A percentile compares a stretch with the other conserved stretches of the same genome.
Evolutionary conservation across 306 rosid genomes (phyloP).

Genomic region (Castanospermum australe): DNA sequence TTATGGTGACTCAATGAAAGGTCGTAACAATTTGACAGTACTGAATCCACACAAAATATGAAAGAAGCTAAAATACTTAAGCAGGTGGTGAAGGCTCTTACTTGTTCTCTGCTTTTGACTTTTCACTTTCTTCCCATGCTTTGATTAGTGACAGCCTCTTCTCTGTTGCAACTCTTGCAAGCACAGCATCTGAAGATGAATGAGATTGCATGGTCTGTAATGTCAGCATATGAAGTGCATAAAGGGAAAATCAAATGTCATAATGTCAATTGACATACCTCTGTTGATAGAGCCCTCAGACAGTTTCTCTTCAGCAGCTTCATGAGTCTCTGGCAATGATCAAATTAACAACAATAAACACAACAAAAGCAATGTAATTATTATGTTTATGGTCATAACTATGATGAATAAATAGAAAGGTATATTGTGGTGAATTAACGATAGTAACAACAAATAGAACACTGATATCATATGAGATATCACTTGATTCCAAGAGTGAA

Average conservation of each 20-base stretch:
- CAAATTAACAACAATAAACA: constrained; percentile 16
- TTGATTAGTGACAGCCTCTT: constrained; percentile 46
- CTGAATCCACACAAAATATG: background rate
- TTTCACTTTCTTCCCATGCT: constrained; percentile 59
- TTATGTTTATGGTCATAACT: background rate
- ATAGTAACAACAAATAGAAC: background rate
- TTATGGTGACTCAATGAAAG: background rate
- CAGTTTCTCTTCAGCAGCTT: constrained; percentile 48
- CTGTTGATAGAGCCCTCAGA: constrained; percentile 61
- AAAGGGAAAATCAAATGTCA: background rate
- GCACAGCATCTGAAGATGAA: constrained; percentile 49
- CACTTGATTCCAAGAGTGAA: background rate
- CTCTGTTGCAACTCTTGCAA: constrained; percentile 47
- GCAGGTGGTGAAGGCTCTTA: constrained; percentile 25
- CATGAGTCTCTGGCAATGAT: constrained; percentile 47
- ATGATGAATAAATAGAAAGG: background rate
- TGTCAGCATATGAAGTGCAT: constrained; percentile 4
- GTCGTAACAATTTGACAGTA: background rate
- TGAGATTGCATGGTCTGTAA: background rate
- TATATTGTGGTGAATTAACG: background rate
- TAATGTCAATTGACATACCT: constrained; percentile 44
- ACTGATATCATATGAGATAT: background rate
- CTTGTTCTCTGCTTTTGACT: constrained; percentile 54
- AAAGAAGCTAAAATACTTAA: background rate
- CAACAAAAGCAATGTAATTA: background rate